These are phyloP conservation scores for Fusarium abutilonis DNA, from an alignment of 2,329 filamentous ascomycete genomes.

Conservation along the genomic window DNA sequence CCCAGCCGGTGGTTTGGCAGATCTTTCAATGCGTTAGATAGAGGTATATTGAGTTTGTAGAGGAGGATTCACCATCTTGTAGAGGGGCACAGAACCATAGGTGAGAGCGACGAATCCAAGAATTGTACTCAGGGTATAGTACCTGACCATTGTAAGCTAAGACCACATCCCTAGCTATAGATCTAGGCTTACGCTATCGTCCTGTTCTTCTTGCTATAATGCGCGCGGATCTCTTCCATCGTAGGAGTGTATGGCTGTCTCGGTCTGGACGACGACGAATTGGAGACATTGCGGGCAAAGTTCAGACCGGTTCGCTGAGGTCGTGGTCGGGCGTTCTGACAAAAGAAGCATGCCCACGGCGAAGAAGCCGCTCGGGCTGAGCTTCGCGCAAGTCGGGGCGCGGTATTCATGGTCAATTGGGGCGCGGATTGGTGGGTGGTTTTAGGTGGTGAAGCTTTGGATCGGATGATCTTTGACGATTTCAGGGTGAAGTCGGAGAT, in stretches of 20 bases:
- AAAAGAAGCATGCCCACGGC: slow-evolving; percentile 53
- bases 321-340: slow-evolving; percentile 49
- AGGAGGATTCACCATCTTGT: slow-evolving; percentile 76
- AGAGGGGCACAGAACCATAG: slow-evolving; percentile 85
- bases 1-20: slow-evolving; percentile 89
- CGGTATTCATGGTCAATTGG: slow-evolving; percentile 53
- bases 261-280: slow-evolving; percentile 38
- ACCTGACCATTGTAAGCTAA: slow-evolving; percentile 56
- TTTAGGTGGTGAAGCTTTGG: slow-evolving; percentile 22
- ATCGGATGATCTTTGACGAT: slow-evolving; percentile 43
- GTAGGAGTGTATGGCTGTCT: slow-evolving; percentile 46
- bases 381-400: slow-evolving; percentile 51
- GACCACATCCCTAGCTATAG: not conserved
- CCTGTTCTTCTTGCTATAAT: slow-evolving; percentile 73
- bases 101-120: slow-evolving; percentile 81
- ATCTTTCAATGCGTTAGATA: slow-evolving; percentile 61
- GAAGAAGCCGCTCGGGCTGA: slow-evolving; percentile 42
- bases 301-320: slow-evolving; percentile 37
- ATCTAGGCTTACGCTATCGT: slow-evolving; percentile 58
- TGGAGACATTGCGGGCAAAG: slow-evolving; percentile 49
- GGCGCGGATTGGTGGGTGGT: slow-evolving; percentile 4
- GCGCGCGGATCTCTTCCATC: slow-evolving; percentile 72
- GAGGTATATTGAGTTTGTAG: no score
- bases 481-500: slow-evolving; percentile 42
- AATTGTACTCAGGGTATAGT: slow-evolving; percentile 80